These are phyloP conservation scores for Friedmanniomyces simplex DNA, from an alignment of 495 filamentous ascomycete genomes.

Conservation along the genomic window DNA sequence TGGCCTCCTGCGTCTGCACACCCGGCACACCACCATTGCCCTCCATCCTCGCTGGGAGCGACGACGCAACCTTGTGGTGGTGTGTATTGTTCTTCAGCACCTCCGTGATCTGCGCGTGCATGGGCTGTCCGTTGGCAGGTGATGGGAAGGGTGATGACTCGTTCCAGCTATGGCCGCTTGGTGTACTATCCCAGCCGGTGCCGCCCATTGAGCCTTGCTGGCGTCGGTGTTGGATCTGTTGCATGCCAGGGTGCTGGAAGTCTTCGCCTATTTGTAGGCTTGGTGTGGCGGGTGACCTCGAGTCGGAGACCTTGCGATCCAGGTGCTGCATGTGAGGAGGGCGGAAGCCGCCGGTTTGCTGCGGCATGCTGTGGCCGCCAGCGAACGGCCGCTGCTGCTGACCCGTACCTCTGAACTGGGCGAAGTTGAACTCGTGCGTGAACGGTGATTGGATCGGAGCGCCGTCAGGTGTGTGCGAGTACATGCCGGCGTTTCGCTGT, in stretches of 20 bases:
- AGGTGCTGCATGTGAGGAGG: conserved; percentile 31
- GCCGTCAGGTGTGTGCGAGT: conserved; percentile 78
- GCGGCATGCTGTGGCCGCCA: conserved; percentile 32
- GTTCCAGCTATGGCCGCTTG: conserved; percentile 66
- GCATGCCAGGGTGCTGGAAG: conserved; percentile 40
- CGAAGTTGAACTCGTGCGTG: conserved; percentile 60
- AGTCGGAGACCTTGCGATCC: conserved; percentile 59
- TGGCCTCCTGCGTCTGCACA: conserved; percentile 74
- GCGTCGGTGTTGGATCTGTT: conserved; percentile 22
- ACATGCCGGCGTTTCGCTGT: conserved; percentile 45
- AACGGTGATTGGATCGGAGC: conserved; percentile 83
- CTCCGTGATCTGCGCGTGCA: conserved; percentile 56
- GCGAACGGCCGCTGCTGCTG: conserved; percentile 17
- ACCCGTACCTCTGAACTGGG: conserved; percentile 53
- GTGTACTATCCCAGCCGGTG: conserved; percentile 59
- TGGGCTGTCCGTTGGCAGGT: conserved; percentile 32
- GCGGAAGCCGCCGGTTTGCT: conserved; percentile 9
- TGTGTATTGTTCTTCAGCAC: conserved; percentile 59
- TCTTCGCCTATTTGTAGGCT: conserved; percentile 47
- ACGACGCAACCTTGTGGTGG: conserved; percentile 42
- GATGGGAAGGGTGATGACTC: conserved; percentile 59
- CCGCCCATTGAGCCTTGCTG: conserved; percentile 14
- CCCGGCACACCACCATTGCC: conserved; percentile 39
- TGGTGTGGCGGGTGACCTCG: conserved; percentile 68
- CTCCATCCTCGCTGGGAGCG: conserved; percentile 61